Percentiles rank a stretch among this genome's conserved stretches.
Evolutionary conservation across 2,329 filamentous ascomycete genomes (phyloP).

Genomic region (Botrytis byssoidea): DNA sequence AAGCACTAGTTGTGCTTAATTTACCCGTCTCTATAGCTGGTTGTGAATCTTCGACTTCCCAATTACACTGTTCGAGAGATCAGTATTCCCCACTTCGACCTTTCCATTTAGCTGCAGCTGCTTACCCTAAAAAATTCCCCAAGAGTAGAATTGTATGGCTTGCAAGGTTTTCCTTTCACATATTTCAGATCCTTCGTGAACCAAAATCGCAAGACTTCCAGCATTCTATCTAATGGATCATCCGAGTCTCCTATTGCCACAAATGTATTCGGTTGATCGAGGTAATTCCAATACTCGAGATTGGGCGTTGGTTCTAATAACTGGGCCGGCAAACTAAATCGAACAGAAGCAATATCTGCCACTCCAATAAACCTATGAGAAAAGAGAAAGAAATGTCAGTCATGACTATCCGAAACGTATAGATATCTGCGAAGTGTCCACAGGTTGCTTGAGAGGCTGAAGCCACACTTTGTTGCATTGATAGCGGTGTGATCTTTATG

Average conservation of each 20-base stretch:
- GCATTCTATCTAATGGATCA: constrained; percentile 87
- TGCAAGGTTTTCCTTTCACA: constrained; percentile 96
- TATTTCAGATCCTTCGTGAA: constrained; percentile 99
- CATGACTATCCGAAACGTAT: not conserved
- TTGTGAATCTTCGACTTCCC: constrained; percentile 82
- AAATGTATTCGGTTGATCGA: constrained; percentile 93
- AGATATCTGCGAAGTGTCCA: not conserved
- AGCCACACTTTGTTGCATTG: constrained; percentile 16
- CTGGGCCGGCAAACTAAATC: constrained; percentile 94
- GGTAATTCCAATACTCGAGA: constrained; percentile 98
- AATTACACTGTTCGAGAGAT: constrained; percentile 68
- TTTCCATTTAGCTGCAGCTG: not conserved
- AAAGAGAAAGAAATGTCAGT: not conserved
- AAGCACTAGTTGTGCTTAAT: not conserved
- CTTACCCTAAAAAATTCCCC: constrained; percentile 94
- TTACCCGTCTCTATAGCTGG: constrained; percentile 53
- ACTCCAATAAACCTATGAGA: constrained; percentile 83
- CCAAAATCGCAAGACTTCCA: constrained; percentile 94
- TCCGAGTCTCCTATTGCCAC: constrained; percentile 81
- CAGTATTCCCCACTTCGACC: constrained; percentile 18
- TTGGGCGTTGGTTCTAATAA: constrained; percentile 95
- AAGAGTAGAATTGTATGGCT: constrained; percentile 95
- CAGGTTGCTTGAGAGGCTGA: constrained; percentile 16
- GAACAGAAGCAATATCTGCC: constrained; percentile 88
- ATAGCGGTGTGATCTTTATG: constrained; percentile 24